These are phyloP conservation scores for Lobosporangium transversale DNA, from an alignment of 192 early-diverging fungal species.

Conservation along the genomic window DNA sequence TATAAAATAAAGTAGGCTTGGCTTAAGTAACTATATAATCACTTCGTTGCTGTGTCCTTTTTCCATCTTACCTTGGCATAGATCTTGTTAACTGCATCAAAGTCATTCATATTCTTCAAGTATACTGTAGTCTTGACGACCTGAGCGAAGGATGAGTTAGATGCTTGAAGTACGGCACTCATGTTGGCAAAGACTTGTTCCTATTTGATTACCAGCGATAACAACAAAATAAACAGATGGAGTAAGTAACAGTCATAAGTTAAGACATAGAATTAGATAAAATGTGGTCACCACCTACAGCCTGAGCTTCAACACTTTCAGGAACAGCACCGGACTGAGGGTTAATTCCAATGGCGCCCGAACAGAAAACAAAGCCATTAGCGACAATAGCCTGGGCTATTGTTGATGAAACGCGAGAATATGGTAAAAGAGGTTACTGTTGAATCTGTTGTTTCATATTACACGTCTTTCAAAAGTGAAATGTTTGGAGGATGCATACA, in stretches of 20 bases:
- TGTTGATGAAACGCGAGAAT: conserved; percentile 7
- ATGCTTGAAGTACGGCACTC: conserved; percentile 79
- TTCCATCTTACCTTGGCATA: conserved; percentile 70
- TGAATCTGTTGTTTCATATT: not conserved
- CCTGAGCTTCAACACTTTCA: conserved; percentile 75
- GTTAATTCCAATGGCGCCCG: conserved; percentile 79
- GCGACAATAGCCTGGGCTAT: conserved; percentile 79
- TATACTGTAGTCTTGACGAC: conserved; percentile 98
- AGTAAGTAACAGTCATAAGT: not conserved
- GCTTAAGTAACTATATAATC: too few relatives aligned
- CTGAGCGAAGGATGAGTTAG: conserved; percentile 79
- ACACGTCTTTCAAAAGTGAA: not conserved
- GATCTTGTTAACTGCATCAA: conserved; percentile 88
- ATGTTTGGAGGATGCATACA: conserved; percentile 50
- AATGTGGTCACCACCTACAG: conserved; percentile 40
- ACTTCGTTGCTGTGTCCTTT: too few relatives aligned
- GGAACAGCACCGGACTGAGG: conserved; percentile 78
- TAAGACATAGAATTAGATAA: conserved; percentile 8
- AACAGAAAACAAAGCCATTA: conserved; percentile 86
- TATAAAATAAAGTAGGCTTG: too few relatives aligned
- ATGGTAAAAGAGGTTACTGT: not conserved
- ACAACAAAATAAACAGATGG: not conserved
- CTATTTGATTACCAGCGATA: conserved; percentile 3
- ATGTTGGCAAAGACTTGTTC: conserved; percentile 85
- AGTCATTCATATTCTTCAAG: conserved; percentile 92